These are phyloP conservation scores for Gossypium longicalyx DNA, from an alignment of 345 rosid species.

Conservation along the genomic window DNA sequence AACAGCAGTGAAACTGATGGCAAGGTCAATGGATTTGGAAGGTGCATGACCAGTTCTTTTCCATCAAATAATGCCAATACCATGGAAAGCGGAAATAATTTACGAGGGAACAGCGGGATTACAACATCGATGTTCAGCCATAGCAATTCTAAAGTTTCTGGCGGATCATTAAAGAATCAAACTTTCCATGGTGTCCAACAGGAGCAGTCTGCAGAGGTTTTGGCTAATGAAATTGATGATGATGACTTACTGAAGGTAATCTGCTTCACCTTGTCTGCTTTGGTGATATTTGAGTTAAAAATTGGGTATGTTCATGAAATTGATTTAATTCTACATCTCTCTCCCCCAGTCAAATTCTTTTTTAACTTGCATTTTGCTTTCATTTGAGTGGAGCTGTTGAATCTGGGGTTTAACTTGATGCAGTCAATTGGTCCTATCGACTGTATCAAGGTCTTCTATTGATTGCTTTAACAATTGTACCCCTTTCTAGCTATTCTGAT, in stretches of 20 bases:
- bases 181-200: slow-evolving; percentile 25
- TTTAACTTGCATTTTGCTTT: slow-evolving; percentile 6
- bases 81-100: slow-evolving; percentile 31
- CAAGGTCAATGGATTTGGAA: slow-evolving; percentile 27
- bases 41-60: slow-evolving; percentile 27
- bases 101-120: slow-evolving; percentile 21
- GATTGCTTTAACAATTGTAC: neutral
- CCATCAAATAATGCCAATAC: slow-evolving; percentile 23
- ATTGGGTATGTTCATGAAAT: slow-evolving; percentile 3
- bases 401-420: neutral
- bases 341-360: neutral
- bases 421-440: neutral
- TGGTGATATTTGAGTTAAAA: slow-evolving; percentile 8
- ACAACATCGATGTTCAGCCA: slow-evolving; percentile 27
- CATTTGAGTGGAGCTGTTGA: neutral
- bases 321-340: neutral
- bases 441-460: slow-evolving; percentile 11
- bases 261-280: neutral
- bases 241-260: slow-evolving; percentile 83
- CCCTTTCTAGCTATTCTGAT: neutral
- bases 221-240: slow-evolving; percentile 64
- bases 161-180: slow-evolving; percentile 32
- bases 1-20: slow-evolving; percentile 23
- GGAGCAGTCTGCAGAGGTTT: slow-evolving; percentile 33
- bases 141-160: slow-evolving; percentile 23